These are phyloP conservation scores for Claviceps africana DNA, from an alignment of 2,329 filamentous ascomycete genomes.

Conservation along the genomic window DNA sequence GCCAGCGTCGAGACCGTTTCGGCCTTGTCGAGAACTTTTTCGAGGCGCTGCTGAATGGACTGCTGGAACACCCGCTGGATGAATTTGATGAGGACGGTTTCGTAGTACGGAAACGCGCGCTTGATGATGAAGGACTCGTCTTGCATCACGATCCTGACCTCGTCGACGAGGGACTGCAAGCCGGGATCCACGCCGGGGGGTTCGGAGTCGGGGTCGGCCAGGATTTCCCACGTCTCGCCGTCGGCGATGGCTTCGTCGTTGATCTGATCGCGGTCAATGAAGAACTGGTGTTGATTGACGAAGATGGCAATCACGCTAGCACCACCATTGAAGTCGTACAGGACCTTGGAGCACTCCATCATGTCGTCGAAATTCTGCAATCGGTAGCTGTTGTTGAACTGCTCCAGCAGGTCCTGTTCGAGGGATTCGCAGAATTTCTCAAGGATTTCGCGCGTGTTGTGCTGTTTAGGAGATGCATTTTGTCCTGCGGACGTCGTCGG, in stretches of 20 bases:
- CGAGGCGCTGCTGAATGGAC: constrained; percentile 88
- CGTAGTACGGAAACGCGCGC: constrained; percentile 88
- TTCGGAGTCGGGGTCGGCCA: constrained; percentile 88
- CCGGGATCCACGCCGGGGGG: constrained; percentile 85
- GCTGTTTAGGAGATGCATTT: constrained; percentile 24
- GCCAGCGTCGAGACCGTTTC: constrained; percentile 82
- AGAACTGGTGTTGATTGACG: constrained; percentile 98
- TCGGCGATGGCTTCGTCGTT: constrained; percentile 71
- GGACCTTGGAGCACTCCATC: constrained; percentile 87
- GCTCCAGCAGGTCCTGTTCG: constrained; percentile 86
- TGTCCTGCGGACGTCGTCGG: constrained; percentile 35
- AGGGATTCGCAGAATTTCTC: constrained; percentile 94
- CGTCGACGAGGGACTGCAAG: constrained; percentile 80
- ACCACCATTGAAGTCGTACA: constrained; percentile 92
- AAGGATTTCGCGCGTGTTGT: constrained; percentile 74
- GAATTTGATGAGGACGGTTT: constrained; percentile 85
- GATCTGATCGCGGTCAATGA: constrained; percentile 88
- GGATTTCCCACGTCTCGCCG: constrained; percentile 69
- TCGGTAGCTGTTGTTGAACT: constrained; percentile 95
- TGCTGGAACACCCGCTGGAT: constrained; percentile 95
- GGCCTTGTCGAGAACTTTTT: constrained; percentile 92
- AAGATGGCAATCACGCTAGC: constrained; percentile 91
- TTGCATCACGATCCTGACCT: constrained; percentile 89
- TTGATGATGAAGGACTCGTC: constrained; percentile 97
- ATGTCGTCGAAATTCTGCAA: constrained; percentile 95